Percentiles rank a stretch among this genome's conserved stretches.
Conservation (phyloP, 2,329 filamentous ascomycete species). For the Diaporthe velutina region DNA sequence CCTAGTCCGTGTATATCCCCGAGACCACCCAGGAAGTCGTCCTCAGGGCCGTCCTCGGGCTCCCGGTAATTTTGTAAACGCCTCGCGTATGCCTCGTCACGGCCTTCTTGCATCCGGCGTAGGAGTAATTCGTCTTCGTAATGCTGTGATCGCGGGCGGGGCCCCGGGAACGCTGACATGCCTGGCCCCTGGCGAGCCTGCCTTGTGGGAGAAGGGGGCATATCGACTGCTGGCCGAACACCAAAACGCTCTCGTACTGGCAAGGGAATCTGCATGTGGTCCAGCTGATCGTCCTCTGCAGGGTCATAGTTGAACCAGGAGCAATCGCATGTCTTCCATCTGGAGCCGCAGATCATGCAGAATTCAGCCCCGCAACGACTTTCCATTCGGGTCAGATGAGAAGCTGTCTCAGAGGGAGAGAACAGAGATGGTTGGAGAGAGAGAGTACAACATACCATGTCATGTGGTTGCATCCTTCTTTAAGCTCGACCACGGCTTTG, state of each 20-base stretch:
- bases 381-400: slow-evolving; percentile 37
- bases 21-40: slow-evolving; percentile 52
- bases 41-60: slow-evolving; percentile 51
- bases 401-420: slow-evolving; percentile 34
- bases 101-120: slow-evolving; percentile 61
- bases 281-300: slow-evolving; percentile 66
- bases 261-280: slow-evolving; percentile 64
- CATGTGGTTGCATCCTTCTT: slow-evolving; percentile 90
- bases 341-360: slow-evolving; percentile 85
- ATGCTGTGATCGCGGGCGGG: slow-evolving; percentile 48
- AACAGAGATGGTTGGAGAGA: neutral
- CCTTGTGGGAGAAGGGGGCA: slow-evolving; percentile 47
- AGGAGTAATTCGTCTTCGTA: slow-evolving; percentile 63
- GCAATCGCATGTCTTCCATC: slow-evolving; percentile 88
- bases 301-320: slow-evolving; percentile 80
- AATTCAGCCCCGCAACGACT: slow-evolving; percentile 85
- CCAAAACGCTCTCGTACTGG: slow-evolving; percentile 43
- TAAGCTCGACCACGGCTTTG: slow-evolving; percentile 79
- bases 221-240: slow-evolving; percentile 30
- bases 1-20: slow-evolving; percentile 59
- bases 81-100: slow-evolving; percentile 57
- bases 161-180: slow-evolving; percentile 42
- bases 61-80: slow-evolving; percentile 52
- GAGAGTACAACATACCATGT: slow-evolving; percentile 72
- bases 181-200: slow-evolving; percentile 47